phyloP scores from a whole-genome alignment of 2,329 filamentous ascomycete species.

The Ophiostoma himal-ulmi region DNA sequence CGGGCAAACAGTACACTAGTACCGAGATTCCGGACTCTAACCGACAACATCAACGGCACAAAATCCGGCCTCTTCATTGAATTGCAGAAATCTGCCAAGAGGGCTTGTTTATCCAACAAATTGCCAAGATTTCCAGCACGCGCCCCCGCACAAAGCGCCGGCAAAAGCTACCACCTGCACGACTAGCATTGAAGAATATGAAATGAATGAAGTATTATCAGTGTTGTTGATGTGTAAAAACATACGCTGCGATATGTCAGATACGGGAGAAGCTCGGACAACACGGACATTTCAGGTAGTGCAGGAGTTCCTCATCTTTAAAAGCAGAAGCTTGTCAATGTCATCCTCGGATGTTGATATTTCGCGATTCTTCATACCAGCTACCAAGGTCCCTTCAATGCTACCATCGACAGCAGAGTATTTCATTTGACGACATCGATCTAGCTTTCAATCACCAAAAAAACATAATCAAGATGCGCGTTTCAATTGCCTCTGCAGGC shows the following conservation, averaged over 20 bases:
- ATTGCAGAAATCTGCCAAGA: not conserved
- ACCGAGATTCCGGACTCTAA: not conserved
- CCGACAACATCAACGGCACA: not conserved
- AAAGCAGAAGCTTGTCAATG: not conserved
- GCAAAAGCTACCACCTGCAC: not conserved
- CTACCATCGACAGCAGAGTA: not conserved
- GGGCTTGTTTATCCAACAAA: not conserved
- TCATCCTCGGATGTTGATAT: not conserved
- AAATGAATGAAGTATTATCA: not conserved
- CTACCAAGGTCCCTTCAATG: not conserved
- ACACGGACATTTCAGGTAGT: not conserved
- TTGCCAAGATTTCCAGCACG: not conserved
- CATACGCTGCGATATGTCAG: not conserved
- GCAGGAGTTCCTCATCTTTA: not conserved
- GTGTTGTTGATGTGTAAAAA: not conserved
- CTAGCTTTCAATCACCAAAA: not conserved
- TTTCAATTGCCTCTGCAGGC: not conserved
- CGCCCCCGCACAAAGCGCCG: not conserved
- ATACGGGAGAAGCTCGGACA: not conserved
- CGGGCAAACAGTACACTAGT: not conserved
- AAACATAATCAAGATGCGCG: not conserved
- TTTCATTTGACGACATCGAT: not conserved
- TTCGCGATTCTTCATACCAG: not conserved
- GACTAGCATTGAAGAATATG: not conserved
- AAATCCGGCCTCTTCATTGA: not conserved